Percentiles rank a stretch among this genome's conserved stretches.
Evolutionary conservation across 169 alveolate species (phyloP).

Genomic region (Eimeria necatrix): DNA sequence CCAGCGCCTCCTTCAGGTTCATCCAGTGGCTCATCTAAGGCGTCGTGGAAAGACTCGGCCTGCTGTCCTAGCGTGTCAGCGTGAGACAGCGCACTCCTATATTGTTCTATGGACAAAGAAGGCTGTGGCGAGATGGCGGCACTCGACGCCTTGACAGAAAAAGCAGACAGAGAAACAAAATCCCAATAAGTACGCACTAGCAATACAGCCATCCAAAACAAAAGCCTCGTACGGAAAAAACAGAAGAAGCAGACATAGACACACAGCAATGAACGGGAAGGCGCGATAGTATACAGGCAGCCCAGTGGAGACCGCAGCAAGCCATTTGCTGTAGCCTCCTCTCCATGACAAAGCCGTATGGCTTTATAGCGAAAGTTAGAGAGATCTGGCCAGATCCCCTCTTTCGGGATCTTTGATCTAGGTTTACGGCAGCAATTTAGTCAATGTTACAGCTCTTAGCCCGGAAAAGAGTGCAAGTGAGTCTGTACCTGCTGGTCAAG

Average conservation of each 20-base stretch:
- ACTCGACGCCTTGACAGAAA: neutral
- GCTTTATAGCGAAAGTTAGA: neutral
- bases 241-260: neutral
- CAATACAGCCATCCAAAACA: neutral
- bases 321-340: too few relatives aligned
- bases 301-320: too few relatives aligned
- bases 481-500: constrained; percentile 33
- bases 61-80: constrained; percentile 9
- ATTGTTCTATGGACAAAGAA: neutral
- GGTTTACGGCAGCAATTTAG: too few relatives aligned
- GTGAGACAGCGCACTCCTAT: constrained; percentile 26
- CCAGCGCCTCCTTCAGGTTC: neutral
- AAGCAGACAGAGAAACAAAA: neutral
- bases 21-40: neutral
- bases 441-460: too few relatives aligned
- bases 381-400: neutral
- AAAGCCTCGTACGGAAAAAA: neutral
- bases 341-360: too few relatives aligned
- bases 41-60: constrained; percentile 19
- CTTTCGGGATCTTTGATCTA: neutral
- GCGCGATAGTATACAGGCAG: too few relatives aligned
- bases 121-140: constrained; percentile 38
- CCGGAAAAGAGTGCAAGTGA: too few relatives aligned
- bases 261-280: neutral
- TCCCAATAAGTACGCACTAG: neutral